phyloP scores from a whole-genome alignment of 2,329 filamentous ascomycete genomes.

The Bipolaris oryzae region DNA sequence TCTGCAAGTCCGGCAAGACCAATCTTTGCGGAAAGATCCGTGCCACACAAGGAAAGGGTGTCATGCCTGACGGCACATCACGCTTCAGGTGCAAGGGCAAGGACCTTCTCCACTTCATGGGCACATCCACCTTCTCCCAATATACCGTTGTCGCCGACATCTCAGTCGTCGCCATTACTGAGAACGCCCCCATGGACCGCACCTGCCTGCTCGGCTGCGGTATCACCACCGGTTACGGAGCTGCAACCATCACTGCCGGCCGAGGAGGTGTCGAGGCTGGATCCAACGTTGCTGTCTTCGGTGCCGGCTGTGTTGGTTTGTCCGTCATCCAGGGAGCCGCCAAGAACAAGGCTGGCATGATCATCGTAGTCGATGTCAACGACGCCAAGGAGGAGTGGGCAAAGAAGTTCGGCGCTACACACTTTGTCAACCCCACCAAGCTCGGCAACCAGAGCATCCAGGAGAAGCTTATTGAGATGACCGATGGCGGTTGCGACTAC shows the following conservation, averaged over 20 bases:
- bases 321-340: constrained; percentile 94
- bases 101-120: constrained; percentile 98
- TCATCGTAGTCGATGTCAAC: constrained; percentile 84
- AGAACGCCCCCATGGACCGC: constrained; percentile 90
- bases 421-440: constrained; percentile 91
- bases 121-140: constrained; percentile 97
- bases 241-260: constrained; percentile 89
- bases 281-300: constrained; percentile 88
- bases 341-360: constrained; percentile 77
- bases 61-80: constrained; percentile 96
- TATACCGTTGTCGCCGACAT: constrained; percentile 99
- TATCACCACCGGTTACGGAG: constrained; percentile 98
- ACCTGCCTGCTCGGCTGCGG: constrained; percentile 96
- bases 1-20: constrained; percentile 99
- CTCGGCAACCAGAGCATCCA: constrained; percentile 74
- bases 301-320: constrained; percentile 92
- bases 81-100: constrained; percentile 95
- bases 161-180: constrained; percentile 91
- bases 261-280: constrained; percentile 74
- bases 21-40: constrained; percentile 99
- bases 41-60: constrained; percentile 90
- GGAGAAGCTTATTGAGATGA: constrained; percentile 95
- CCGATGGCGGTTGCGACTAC: constrained; percentile 96
- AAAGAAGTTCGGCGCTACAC: constrained; percentile 91
- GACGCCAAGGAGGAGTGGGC: constrained; percentile 89